Evolutionary conservation across 2,329 filamentous ascomycete genomes (phyloP).

Genomic region (Arthrobotrys conoides): DNA sequence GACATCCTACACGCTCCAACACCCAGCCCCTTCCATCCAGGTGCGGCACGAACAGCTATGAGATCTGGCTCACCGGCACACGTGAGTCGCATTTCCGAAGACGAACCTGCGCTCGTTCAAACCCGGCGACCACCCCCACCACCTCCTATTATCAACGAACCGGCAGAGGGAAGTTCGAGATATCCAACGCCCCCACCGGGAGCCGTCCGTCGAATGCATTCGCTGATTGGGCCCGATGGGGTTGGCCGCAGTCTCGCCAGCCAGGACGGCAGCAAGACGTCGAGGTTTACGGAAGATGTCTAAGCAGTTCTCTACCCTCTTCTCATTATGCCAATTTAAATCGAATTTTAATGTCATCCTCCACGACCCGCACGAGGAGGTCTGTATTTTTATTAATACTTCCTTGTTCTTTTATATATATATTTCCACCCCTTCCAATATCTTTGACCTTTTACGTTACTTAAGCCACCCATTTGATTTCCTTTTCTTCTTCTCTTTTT

Average conservation of each 20-base stretch:
- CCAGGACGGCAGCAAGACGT: conserved; percentile 60
- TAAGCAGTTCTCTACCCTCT: conserved; percentile 2
- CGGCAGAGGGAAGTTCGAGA: conserved; percentile 47
- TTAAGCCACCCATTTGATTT: conserved; percentile 15
- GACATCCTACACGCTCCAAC: conserved; percentile 37
- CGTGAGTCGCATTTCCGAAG: conserved; percentile 46
- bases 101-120: conserved; percentile 28
- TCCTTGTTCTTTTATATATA: conserved; percentile 47
- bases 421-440: conserved; percentile 5
- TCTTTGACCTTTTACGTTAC: conserved; percentile 17
- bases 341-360: conserved; percentile 1
- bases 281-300: conserved; percentile 59
- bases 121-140: conserved; percentile 11
- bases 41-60: conserved; percentile 44
- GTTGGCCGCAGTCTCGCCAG: conserved; percentile 58
- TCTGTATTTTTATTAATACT: conserved; percentile 58
- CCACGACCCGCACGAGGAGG: background rate
- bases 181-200: conserved; percentile 54
- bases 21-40: conserved; percentile 25
- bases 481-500: conserved; percentile 19
- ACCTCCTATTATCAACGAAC: conserved; percentile 32
- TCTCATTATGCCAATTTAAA: conserved; percentile 25
- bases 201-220: conserved; percentile 55
- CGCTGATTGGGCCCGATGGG: conserved; percentile 49
- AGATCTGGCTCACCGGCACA: conserved; percentile 52